Percentiles rank a stretch among this genome's conserved stretches.
phyloP scores from a whole-genome alignment of 139 green algal species.

The Desmodesmus armatus region DNA sequence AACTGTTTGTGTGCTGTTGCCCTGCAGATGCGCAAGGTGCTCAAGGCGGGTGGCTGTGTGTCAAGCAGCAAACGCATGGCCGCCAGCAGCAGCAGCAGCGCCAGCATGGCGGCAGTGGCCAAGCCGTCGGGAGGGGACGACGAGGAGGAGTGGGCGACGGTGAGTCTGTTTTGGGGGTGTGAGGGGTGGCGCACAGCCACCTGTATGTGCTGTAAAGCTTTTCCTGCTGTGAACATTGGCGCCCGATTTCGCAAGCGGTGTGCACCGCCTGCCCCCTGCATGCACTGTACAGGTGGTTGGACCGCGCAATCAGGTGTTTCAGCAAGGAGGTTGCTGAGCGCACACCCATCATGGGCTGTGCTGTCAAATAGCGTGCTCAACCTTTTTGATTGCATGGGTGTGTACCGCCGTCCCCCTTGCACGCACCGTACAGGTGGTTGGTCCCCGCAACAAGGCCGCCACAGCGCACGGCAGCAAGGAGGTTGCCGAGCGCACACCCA shows the following conservation, averaged over 20 bases:
- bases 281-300: not conserved
- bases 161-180: too few relatives aligned
- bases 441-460: constrained; percentile 53
- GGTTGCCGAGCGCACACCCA: not conserved
- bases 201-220: not conserved
- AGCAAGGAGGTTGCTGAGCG: not conserved
- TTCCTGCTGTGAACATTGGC: not conserved
- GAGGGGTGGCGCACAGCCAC: too few relatives aligned
- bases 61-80: not conserved
- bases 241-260: not conserved
- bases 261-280: not conserved
- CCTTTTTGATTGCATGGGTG: not conserved
- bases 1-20: too few relatives aligned
- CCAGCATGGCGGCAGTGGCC: not conserved
- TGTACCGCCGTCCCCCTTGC: not conserved
- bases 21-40: too few relatives aligned
- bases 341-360: not conserved
- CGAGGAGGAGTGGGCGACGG: constrained; percentile 59
- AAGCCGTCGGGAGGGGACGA: constrained; percentile 13
- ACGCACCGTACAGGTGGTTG: not conserved
- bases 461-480: constrained; percentile 50
- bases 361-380: not conserved
- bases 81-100: not conserved
- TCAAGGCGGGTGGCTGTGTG: too few relatives aligned
- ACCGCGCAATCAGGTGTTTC: not conserved